Base-by-base conservation (phyloP, 228 moss, liverwort and hornwort genomes). In the Sphagnum magellanicum region DNA sequence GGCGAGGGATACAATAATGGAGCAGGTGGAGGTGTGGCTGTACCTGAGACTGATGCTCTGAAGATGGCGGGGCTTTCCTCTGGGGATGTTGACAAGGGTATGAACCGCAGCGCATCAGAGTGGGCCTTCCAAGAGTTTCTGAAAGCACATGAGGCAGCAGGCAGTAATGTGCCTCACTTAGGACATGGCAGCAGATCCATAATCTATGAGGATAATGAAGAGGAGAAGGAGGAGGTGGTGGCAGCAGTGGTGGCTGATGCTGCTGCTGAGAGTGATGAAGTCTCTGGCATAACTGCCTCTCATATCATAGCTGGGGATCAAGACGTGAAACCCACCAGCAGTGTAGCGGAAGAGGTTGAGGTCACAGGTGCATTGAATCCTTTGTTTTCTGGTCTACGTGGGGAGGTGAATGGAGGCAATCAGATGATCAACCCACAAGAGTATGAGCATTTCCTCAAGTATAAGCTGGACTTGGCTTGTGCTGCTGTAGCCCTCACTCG, bases 111-210 rank as follows among this genome's bases (percentile, higher is more conserved):
- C 67, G 85, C 83, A 4, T 98, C 97, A 6, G 97, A 90, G 81
- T 98, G 87, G 72, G 90, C 90, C 68, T 93, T 98, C 55, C 93
- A 98, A 74, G 91, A 98, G 78, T 98, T 93, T 71, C 67, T 93
- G 46, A 88, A 87, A 73, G 84, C 78, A 51, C 79, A 72, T 50
- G 84, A 81, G 14, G 67, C 66, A 16, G 67, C 86, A 4, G 81
- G 78, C 14, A 74, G 79, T 66, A 76, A 70, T 49, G 68, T 52
- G 62, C 64, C 52, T 76, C 46, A 61, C 71, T 8, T 8, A 8
- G 12, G 8, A 51, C 66, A 72, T 49, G 81, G 72, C 71, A 81
- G 88, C 71, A 76, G 82, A 66, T 87, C 82, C 64, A 73, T 83
- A 68, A 71, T 79, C n/a, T 83, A 81, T 12, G 88, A 88, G 5